phyloP scores from a whole-genome alignment of 805 yeast genomes.

The Wickerhamiella sergipiensis region DNA sequence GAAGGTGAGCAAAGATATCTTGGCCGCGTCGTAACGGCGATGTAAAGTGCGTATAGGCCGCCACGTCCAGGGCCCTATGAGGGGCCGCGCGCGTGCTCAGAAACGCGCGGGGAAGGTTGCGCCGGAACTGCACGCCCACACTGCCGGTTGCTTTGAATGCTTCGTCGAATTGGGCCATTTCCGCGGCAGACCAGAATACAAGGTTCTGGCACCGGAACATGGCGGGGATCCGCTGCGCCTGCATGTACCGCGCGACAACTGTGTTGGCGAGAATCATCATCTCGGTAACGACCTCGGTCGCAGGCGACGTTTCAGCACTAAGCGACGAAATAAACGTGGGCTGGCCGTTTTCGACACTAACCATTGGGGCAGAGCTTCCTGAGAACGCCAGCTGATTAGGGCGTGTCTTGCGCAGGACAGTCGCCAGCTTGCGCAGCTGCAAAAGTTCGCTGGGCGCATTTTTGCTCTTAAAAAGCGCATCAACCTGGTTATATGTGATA shows the following conservation, averaged over 20 bases:
- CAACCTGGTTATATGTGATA: conserved; percentile 52
- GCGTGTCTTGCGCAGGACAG: conserved; percentile 23
- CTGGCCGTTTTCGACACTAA: conserved; percentile 9
- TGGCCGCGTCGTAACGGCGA: conserved; percentile 80
- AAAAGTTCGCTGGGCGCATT: conserved; percentile 2
- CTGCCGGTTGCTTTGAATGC: conserved; percentile 2
- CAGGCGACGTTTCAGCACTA: conserved; percentile 25
- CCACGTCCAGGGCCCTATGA: conserved; percentile 55
- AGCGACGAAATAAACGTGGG: conserved; percentile 17
- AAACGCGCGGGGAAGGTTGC: conserved; percentile 40
- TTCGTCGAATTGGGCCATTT: neutral
- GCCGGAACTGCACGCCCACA: conserved; percentile 28
- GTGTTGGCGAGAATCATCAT: conserved; percentile 70
- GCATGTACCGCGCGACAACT: conserved; percentile 20
- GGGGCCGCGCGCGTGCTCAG: conserved; percentile 31
- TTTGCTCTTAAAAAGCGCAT: conserved; percentile 28
- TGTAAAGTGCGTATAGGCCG: conserved; percentile 58
- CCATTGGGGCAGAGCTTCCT: neutral
- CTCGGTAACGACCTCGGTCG: conserved; percentile 63
- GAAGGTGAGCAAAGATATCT: conserved; percentile 74
- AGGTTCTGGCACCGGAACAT: conserved; percentile 19
- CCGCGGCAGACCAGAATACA: conserved; percentile 10
- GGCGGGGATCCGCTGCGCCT: conserved; percentile 16
- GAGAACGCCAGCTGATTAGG: neutral
- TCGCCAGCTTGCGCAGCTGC: conserved; percentile 25